Evolutionary conservation across 1,284 basidiomycete genomes (phyloP).

Genomic region (Amylostereum areolatum): DNA sequence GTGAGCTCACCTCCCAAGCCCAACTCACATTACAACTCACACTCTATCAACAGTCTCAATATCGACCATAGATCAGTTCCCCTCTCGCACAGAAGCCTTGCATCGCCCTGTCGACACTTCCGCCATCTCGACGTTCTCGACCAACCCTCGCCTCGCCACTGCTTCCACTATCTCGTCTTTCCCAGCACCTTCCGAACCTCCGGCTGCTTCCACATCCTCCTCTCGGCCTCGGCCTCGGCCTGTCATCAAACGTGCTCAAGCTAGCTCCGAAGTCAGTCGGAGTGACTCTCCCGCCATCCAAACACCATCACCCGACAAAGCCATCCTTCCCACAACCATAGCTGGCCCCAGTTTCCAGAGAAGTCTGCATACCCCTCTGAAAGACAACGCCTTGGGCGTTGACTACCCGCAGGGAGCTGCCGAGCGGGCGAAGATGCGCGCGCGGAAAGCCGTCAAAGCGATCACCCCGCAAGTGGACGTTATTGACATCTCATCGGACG

Average conservation of each 20-base stretch:
- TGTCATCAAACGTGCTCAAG: constrained; percentile 13
- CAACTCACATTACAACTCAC: too few relatives aligned
- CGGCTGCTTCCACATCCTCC: constrained; percentile 1
- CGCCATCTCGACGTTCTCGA: background rate
- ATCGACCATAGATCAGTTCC: too few relatives aligned
- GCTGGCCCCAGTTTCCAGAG: constrained; percentile 5
- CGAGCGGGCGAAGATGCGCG: constrained; percentile 40
- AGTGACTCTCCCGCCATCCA: constrained; percentile 8
- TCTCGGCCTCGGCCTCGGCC: constrained; percentile 20
- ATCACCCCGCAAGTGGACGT: constrained; percentile 12
- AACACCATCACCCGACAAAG: constrained; percentile 7
- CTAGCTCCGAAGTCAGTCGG: too few relatives aligned
- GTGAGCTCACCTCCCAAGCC: too few relatives aligned
- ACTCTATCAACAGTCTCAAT: too few relatives aligned
- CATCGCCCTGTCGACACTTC: background rate
- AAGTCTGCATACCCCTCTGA: background rate
- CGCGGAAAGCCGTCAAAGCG: constrained; percentile 20
- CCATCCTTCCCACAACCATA: background rate
- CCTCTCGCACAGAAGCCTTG: too few relatives aligned
- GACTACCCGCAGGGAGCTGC: constrained; percentile 33
- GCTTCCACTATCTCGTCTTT: constrained; percentile 6
- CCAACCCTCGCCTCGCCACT: background rate
- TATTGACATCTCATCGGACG: constrained; percentile 26
- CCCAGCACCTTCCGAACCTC: constrained; percentile 7
- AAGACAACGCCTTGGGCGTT: constrained; percentile 2